Conservation (phyloP, 2,329 filamentous ascomycete species). For the Ampelomyces quisqualis region DNA sequence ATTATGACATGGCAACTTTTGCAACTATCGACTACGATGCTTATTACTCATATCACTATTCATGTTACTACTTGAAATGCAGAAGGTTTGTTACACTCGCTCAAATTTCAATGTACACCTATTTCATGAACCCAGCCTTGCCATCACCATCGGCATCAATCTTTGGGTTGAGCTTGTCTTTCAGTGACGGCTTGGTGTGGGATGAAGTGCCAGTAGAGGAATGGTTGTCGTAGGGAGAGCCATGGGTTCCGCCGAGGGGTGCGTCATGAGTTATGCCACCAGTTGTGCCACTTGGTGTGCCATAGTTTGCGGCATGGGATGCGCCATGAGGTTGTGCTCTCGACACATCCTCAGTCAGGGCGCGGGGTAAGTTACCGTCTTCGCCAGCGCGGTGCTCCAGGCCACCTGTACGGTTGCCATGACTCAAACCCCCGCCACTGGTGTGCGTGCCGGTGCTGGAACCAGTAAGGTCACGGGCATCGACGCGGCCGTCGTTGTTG, state of each 20-base stretch:
- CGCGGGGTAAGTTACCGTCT: slow-evolving; percentile 9
- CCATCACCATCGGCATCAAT: slow-evolving; percentile 18
- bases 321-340: slow-evolving; percentile 8
- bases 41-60: too few species aligned
- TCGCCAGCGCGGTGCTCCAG: slow-evolving; percentile 8
- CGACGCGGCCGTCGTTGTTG: slow-evolving; percentile 1
- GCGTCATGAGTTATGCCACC: too few species aligned
- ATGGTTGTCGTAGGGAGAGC: neutral
- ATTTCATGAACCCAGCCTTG: slow-evolving; percentile 2
- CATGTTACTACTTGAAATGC: too few species aligned
- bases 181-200: slow-evolving; percentile 47
- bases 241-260: slow-evolving; percentile 1
- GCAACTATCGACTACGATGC: too few species aligned
- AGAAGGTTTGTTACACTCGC: too few species aligned
- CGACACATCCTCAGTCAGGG: slow-evolving; percentile 9
- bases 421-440: neutral
- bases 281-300: too few species aligned
- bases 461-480: neutral
- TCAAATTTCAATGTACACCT: neutral
- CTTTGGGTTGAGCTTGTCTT: slow-evolving; percentile 57
- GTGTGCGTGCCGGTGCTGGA: neutral
- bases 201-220: neutral
- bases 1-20: too few species aligned
- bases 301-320: neutral
- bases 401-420: neutral